Percentiles rank a stretch among this genome's conserved stretches.
Conservation (phyloP, 2,329 filamentous ascomycete species). For the Elsinoe arachidis region DNA sequence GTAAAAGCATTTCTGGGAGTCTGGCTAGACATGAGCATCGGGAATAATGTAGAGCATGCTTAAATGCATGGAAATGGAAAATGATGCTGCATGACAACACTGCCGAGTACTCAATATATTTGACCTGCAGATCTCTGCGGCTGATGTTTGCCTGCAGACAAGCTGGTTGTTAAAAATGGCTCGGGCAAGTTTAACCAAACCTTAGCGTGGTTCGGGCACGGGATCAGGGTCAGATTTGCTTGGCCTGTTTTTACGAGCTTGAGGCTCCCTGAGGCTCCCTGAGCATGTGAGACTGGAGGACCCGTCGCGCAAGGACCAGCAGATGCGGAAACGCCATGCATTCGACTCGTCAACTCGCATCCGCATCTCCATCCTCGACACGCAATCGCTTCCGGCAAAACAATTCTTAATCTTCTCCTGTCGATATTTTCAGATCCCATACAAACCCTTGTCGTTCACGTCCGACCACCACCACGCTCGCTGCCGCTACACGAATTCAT, state of each 20-base stretch:
- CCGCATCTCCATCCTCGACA: neutral
- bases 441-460: too few relatives aligned
- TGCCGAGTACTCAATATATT: neutral
- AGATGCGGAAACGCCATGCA: neutral
- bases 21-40: too few relatives aligned
- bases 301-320: neutral
- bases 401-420: neutral
- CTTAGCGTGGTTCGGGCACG: neutral
- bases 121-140: neutral
- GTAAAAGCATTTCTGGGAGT: neutral
- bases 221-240: neutral
- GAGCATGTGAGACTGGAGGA: too few relatives aligned
- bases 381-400: neutral
- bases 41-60: too few relatives aligned
- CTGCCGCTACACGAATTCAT: neutral
- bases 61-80: neutral
- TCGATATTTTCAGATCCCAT: neutral
- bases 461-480: neutral
- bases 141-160: neutral
- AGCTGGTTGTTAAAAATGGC: neutral
- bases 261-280: too few relatives aligned
- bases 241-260: neutral
- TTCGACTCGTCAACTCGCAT: neutral
- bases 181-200: neutral
- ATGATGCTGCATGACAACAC: neutral